Evolutionary conservation across 352 stramenopile genomes (phyloP), one percentile per base, ranked within the genome.

Genomic region (Phytophthora meadii): DNA sequence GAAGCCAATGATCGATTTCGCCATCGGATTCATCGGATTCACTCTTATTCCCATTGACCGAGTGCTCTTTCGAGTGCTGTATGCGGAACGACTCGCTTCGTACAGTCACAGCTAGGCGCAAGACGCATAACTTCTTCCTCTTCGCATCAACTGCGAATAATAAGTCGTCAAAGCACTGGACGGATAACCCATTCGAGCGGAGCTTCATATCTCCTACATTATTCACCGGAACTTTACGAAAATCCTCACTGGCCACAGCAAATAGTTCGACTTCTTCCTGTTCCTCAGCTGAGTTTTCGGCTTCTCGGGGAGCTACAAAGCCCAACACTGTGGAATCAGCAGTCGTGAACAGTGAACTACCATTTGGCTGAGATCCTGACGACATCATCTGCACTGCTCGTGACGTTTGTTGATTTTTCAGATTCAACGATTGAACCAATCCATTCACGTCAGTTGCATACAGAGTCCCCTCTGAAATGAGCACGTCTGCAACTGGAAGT

Each of bases 11-110:
- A 41, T 75, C 62, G 0, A 39, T 37, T 9, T 72, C 58, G 12
- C 66, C 48, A 10, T 58, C 47, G 14, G 30, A 57, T 25, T n/a
- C 49, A 54, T 65, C 57, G 9, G 12, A 3, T 1, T 67, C 58
- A 5, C 36, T 32, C 22, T 58, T 76, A 12, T 5, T 70, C 11
- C 57, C 64, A 7, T 69, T 54, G 9, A 70, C 45, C 4, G 48
- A 63, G 30, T 64, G 45, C 4, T 72, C 48, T 3, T 70, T 77
- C 1, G 74, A 74, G 41, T 82, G 78, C 28, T 70, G 63, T 15
- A 90, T 88, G 3, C 75, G 72, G 28, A 80, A 87, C 3, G 77
- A 85, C 24, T 90, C 79, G 27, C 79, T 90, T 28, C 76, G 72
- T 22, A 84, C 72, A 10, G 77, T 84, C 14, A 81, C 77, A 3